phyloP scores from a whole-genome alignment of 169 alveolate species.

The Plasmodium vinckei region DNA sequence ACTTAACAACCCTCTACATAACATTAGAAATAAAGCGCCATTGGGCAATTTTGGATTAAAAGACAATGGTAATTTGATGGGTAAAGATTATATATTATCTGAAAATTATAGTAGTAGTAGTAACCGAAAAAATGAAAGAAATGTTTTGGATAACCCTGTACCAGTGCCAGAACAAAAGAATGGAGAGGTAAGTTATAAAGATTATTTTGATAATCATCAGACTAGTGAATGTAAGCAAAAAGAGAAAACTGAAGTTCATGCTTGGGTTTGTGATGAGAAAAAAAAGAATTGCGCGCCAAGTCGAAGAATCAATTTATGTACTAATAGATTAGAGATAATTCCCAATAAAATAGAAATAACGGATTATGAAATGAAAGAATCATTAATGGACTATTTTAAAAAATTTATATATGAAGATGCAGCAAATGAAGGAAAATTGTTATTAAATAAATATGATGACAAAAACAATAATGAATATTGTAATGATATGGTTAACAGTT shows the following conservation, averaged over 20 bases:
- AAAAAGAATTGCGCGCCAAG: not conserved
- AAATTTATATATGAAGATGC: not conserved
- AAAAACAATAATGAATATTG: not conserved
- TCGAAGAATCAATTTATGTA: not conserved
- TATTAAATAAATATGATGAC: not conserved
- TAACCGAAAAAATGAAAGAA: no score
- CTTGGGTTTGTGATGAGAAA: not conserved
- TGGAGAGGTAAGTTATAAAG: no score
- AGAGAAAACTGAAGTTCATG: not conserved
- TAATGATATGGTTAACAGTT: not conserved
- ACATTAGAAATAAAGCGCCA: no score
- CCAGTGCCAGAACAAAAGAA: no score
- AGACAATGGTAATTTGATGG: no score
- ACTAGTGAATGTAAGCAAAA: not conserved
- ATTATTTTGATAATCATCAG: not conserved
- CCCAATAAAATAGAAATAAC: not conserved
- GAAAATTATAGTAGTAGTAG: not conserved
- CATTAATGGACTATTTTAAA: not conserved
- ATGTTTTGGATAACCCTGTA: no score
- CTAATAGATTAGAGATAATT: not conserved
- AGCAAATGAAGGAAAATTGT: not conserved
- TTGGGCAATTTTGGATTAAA: no score
- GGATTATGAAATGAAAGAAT: not conserved
- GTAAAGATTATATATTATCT: not conserved
- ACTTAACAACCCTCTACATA: no score